Evolutionary conservation across 257 asterid genomes (phyloP), one percentile per base, ranked within the genome.

Genomic region (Solanum chiquidenum): DNA sequence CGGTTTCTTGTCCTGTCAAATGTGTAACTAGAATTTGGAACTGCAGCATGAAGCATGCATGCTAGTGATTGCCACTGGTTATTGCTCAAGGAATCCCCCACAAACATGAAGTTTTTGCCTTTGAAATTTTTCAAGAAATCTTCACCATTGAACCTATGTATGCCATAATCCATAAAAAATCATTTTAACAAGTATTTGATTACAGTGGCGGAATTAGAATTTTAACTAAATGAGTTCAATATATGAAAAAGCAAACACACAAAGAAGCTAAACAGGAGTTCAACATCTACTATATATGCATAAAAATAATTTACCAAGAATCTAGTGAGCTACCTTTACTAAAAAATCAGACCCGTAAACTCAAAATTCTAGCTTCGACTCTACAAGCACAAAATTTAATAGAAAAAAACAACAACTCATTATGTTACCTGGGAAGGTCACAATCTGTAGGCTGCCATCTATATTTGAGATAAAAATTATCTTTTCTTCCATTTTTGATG

Each of bases 11-110:
- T 71, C 12, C 85, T 72, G 3, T 20, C 77, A 21, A 90, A 87
- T 85, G 83, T 95, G 90, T 90, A 90, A 12, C 58, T 88, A 12
- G 93, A 89, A 6, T 89, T 74, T 3, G 94, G 94, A 21, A 91
- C 84, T 1, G 94, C 90, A 9, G 75, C 90, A 12, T 91, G 97
- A 80, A 95, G 92, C 95, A 95, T 86, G 90, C 98, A 94, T 7
- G 95, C 89, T 4, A 95, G 90, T n/a, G 98, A 95, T 86, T 94
- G 95, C 93, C 94, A 93, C 49, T 93, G 98, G 58, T 94, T 92
- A 1, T 84, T 87, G 90, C 95, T 90, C 71, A 94, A 84, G 23
- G 98, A 95, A 86, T 95, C 98, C 55, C 98, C 98, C 27, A 95
- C 98, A 85, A 95, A 95, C 90, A 95, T 93, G 1, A 95, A 52